phyloP scores from a whole-genome alignment of 1,284 basidiomycete species.

The Cutaneotrichosporon cavernicola region DNA sequence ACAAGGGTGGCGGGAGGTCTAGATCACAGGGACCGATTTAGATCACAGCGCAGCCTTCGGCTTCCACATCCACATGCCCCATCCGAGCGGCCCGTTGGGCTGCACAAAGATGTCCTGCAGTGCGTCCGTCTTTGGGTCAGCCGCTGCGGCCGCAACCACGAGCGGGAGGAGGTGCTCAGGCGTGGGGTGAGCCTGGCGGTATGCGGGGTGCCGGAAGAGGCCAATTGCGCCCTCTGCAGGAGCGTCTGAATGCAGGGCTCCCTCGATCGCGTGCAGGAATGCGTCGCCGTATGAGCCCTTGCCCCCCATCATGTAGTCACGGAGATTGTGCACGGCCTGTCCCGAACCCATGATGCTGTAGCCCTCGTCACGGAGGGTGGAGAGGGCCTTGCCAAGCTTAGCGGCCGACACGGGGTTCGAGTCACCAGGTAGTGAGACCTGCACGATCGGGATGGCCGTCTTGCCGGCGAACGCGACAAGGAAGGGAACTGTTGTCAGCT shows the following conservation, averaged over 20 bases:
- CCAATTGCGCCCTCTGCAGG: constrained; percentile 26
- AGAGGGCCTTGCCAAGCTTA: constrained; percentile 52
- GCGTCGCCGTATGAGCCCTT: constrained; percentile 17
- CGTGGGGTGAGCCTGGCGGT: constrained; percentile 48
- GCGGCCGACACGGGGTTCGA: constrained; percentile 40
- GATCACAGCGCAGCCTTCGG: constrained; percentile 8
- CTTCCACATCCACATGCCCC: constrained; percentile 50
- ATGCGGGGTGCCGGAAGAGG: constrained; percentile 40
- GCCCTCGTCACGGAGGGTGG: constrained; percentile 42
- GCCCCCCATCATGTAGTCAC: constrained; percentile 41
- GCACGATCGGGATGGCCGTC: constrained; percentile 50
- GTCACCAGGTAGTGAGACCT: constrained; percentile 54
- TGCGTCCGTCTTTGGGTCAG: constrained; percentile 29
- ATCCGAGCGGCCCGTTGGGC: constrained; percentile 42
- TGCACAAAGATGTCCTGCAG: constrained; percentile 39
- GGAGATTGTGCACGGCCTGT: constrained; percentile 51
- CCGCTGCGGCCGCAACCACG: constrained; percentile 40
- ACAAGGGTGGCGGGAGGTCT: neutral
- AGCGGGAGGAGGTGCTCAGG: constrained; percentile 51
- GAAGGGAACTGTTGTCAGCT: constrained; percentile 55
- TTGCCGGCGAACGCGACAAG: constrained; percentile 49
- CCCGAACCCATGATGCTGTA: constrained; percentile 48
- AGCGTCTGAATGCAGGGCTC: constrained; percentile 27
- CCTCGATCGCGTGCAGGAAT: constrained; percentile 34
- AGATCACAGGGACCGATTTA: neutral